A percentile compares a stretch with the other conserved stretches of the same genome.
Conservation (phyloP, 331 rosid genomes). For the Rhamnella rubrinervis region DNA sequence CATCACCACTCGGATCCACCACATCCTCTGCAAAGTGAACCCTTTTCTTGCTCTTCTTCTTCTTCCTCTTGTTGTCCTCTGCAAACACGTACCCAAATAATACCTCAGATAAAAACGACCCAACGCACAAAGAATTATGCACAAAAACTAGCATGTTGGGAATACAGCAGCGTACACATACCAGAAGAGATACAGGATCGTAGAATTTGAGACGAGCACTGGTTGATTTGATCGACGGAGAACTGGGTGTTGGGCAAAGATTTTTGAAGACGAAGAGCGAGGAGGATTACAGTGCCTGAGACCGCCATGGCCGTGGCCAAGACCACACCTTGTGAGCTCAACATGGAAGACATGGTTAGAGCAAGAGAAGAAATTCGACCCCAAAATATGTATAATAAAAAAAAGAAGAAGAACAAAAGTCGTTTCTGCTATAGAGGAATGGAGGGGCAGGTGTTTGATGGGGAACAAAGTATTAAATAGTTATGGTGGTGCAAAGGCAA, state of each 20-base stretch:
- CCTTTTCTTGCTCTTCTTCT: conserved; percentile 52
- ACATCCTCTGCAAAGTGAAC: conserved; percentile 83
- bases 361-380: not conserved
- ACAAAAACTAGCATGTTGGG: not conserved
- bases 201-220: conserved; percentile 40
- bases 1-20: conserved; percentile 60
- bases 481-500: conserved; percentile 14
- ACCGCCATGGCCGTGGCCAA: conserved; percentile 93
- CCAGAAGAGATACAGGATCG: conserved; percentile 88
- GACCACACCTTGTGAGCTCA: conserved; percentile 69
- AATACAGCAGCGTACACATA: conserved; percentile 10
- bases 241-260: conserved; percentile 45
- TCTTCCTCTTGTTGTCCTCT: conserved; percentile 52
- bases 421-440: not conserved
- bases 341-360: conserved; percentile 51
- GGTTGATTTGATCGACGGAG: conserved; percentile 23
- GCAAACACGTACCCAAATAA: conserved; percentile 16
- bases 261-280: conserved; percentile 70
- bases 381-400: not conserved
- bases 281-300: conserved; percentile 88
- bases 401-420: not conserved
- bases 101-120: not conserved
- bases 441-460: not conserved
- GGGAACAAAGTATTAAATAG: conserved; percentile 11
- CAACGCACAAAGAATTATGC: not conserved